Conservation (phyloP, 345 rosid genomes). For the Streptanthus diversifolius region DNA sequence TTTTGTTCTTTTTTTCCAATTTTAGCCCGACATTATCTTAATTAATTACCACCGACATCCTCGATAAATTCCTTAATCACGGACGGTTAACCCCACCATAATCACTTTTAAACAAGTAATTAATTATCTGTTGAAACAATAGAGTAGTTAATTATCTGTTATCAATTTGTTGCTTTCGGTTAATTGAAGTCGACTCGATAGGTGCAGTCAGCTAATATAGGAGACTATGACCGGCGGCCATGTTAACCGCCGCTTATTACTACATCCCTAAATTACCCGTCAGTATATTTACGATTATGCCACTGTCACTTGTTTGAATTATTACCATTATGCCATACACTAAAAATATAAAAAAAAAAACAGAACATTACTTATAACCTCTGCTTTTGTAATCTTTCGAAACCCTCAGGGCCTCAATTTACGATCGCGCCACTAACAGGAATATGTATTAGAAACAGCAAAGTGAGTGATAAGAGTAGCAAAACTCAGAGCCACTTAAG, state of each 20-base stretch:
- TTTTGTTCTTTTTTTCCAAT: not conserved
- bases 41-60: constrained; percentile 12
- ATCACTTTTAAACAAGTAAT: not conserved
- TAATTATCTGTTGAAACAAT: not conserved
- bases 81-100: not conserved
- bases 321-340: not conserved
- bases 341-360: not conserved
- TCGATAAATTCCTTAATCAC: not conserved
- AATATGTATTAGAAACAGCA: not conserved
- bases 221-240: constrained; percentile 22
- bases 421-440: not conserved
- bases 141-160: not conserved
- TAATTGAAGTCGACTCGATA: not conserved
- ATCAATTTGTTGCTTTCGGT: constrained; percentile 22
- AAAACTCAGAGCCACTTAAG: not conserved
- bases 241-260: not conserved
- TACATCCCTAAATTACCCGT: not conserved
- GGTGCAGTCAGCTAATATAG: not conserved
- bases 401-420: not conserved
- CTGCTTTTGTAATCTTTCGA: not conserved
- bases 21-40: constrained; percentile 2
- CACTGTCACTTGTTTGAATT: not conserved
- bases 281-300: not conserved
- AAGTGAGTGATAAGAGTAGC: not conserved
- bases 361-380: not conserved